Evolutionary conservation across 164 flowering plant species (phyloP), one percentile per base, ranked within the genome.

Genomic region (Santalum album): DNA sequence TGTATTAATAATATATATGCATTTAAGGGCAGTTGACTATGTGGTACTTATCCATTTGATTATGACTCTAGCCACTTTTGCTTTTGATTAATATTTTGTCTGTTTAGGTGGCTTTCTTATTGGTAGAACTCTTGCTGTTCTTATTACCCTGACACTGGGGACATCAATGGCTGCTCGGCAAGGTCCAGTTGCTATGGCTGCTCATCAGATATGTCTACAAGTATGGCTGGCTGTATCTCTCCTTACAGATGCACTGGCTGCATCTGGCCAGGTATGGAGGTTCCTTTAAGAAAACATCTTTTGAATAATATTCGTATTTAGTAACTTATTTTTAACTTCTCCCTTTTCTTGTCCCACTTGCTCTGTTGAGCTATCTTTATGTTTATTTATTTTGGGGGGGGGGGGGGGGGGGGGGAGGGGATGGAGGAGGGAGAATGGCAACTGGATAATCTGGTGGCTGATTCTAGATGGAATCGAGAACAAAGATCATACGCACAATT

Each of bases 131-230:
- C 77, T 90, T 40, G 76, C 99, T 51, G 83, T 84, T 55, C 77
- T 90, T 19, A 57, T 66, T 12, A 90, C 97, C 3, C 67, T 86
- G 90, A 87, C 97, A 20, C 51, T 90, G 62, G 96, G 75, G 15
- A 84, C 99, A 54, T 87, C 96, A 52, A 82, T 94, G 97, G 99
- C 99, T 70, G 95, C 97, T 64, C 96, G 95, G 54, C 95, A 83
- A 69, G 97, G 99, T 49, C 79, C 97, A 12, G 34, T 79, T 26
- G 87, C 96, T 44, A 94, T 94, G 99, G 96, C 97, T 29, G 97
- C 92, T 62, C 99, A 94, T 69, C 99, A 94, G 60, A 83, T 94
- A 65, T 94, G 96, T 70, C 56, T 85, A 65, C 97, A 94, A 78
- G 84, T 94, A 0, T 94, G 99, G 99, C 68, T 90, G 69, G 95